Percentiles rank a stretch among this genome's conserved stretches.
Conservation (phyloP, 225 moss, liverwort and hornwort species). For the Thuidium tamariscinum region DNA sequence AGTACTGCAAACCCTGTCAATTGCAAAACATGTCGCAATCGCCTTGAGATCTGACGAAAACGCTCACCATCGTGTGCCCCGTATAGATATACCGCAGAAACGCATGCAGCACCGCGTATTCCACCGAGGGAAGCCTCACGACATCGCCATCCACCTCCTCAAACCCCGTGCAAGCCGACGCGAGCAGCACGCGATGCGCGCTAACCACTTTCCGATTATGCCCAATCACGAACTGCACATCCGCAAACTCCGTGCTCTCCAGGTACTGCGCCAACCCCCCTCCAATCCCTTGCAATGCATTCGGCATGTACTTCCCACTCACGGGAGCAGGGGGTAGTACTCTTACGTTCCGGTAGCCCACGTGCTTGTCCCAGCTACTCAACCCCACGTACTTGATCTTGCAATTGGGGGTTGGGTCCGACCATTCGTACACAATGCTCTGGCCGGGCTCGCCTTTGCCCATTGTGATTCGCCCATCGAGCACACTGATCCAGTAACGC, state of each 20-base stretch:
- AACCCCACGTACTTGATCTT: conserved; percentile 70
- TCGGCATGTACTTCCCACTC: conserved; percentile 12
- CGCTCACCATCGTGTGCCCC: conserved; percentile 60
- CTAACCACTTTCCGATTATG: conserved; percentile 35
- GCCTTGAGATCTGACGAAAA: not conserved
- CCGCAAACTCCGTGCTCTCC: conserved; percentile 68
- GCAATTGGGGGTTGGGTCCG: conserved; percentile 67
- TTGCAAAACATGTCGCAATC: not conserved
- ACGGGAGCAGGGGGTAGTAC: conserved; percentile 65
- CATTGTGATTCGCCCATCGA: conserved; percentile 64
- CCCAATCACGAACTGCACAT: conserved; percentile 56
- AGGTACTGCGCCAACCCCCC: conserved; percentile 54
- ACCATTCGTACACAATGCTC: conserved; percentile 64
- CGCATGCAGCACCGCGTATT: conserved; percentile 40
- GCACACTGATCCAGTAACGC: conserved; percentile 84
- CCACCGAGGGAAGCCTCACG: conserved; percentile 42
- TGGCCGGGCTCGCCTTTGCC: conserved; percentile 91
- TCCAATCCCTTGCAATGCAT: conserved; percentile 10
- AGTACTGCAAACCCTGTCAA: not conserved
- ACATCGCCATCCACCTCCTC: conserved; percentile 20
- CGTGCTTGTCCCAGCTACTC: conserved; percentile 98
- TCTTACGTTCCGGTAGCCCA: conserved; percentile 77
- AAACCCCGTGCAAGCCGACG: conserved; percentile 43
- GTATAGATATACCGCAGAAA: conserved; percentile 82
- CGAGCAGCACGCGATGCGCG: conserved; percentile 76